Base-by-base conservation (phyloP, 805 yeast genomes). In the Pichia deserticola region DNA sequence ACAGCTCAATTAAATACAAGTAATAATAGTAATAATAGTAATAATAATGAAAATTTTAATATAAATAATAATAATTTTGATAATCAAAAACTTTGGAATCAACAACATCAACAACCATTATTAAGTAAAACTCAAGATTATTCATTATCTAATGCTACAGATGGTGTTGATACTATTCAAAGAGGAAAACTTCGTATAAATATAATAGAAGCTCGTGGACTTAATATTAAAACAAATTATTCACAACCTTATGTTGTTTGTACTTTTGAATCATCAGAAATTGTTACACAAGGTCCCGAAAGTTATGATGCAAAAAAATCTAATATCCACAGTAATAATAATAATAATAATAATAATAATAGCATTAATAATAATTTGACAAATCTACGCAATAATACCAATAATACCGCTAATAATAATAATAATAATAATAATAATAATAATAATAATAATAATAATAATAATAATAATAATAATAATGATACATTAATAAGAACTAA, bases 261-360 rank as follows among this genome's bases (percentile, higher is more conserved):
- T 66, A 85, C 95, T 10, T 89, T 86, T 71, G 96, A 89, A 64
- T 84, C 92, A 53, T 84, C 95, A 1, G 98, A 93, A 69, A 86
- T 83, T 56, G 89, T 92, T 52, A 82, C 96, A 29, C 81, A 82
- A 54, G 90, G 89, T 5, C 89, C 95, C 1, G 85, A 76, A 45
- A 72, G 77, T 29, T 63, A 61, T 44, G 70, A 58, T 33, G 54
- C 61, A 27, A 60, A 65, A 8, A 60, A 64, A 4, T 61, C 57
- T 45, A 57, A 57, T 42, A 58, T 53, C 36, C 13, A 42, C 58
- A 37, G 58, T 15, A 42, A 36, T 7, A 42, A 42, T 25, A 42
- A 34, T 28, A 36, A 36, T 15, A 42, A 36, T 7, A 42, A 42
- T 25, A 42, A 34, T 28, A 36, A 36, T 35, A 47, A 44, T 30